phyloP scores from a whole-genome alignment of 257 asterid species.

The Fraxinus quadrangulata region DNA sequence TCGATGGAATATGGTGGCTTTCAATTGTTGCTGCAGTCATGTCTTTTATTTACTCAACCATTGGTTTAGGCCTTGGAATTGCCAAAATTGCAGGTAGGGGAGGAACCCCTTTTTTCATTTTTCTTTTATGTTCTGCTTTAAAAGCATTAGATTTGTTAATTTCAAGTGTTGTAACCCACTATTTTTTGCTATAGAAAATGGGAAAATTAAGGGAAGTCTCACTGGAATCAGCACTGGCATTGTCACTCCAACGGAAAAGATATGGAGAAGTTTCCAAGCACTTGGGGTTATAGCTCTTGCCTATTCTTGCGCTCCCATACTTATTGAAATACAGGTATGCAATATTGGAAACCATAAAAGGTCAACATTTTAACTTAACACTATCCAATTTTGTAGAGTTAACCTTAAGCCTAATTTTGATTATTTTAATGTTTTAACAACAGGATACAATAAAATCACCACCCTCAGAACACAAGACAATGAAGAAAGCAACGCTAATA shows the following conservation, averaged over 20 bases:
- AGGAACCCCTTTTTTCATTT: background rate
- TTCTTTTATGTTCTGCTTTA: background rate
- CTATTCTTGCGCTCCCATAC: conserved; percentile 51
- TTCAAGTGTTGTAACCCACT: background rate
- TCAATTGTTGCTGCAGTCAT: conserved; percentile 56
- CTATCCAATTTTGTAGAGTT: no score
- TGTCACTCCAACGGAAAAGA: conserved; percentile 40
- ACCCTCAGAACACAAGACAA: conserved; percentile 33
- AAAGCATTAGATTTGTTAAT: background rate
- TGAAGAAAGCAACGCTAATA: conserved; percentile 30
- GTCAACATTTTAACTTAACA: no score
- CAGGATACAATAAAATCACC: conserved; percentile 32
- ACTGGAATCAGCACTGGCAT: conserved; percentile 73
- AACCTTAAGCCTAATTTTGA: no score
- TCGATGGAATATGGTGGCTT: conserved; percentile 56
- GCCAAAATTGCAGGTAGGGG: conserved; percentile 50
- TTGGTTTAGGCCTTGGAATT: conserved; percentile 57
- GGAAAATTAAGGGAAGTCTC: conserved; percentile 63
- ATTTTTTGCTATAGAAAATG: conserved; percentile 42
- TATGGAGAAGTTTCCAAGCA: conserved; percentile 55
- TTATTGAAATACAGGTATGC: conserved; percentile 41
- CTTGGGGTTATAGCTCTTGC: conserved; percentile 59
- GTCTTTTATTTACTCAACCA: conserved; percentile 55
- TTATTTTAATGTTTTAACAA: no score
- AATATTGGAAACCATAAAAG: no score